Evolutionary conservation across 2,329 filamentous ascomycete species (phyloP), one percentile per base, ranked within the genome.

Genomic region (Talaromyces marneffei): DNA sequence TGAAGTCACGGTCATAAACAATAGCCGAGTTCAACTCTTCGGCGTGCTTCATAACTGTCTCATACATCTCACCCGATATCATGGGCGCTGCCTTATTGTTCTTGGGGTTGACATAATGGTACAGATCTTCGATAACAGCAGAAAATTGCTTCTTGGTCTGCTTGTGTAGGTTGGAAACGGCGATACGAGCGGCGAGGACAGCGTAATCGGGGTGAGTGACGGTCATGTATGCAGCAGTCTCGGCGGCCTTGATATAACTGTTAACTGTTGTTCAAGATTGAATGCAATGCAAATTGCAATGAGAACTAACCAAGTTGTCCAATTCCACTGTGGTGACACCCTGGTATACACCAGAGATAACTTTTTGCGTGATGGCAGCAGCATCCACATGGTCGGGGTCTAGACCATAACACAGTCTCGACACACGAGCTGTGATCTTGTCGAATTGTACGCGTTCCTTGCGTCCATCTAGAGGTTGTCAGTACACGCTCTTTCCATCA

Each of bases 121-220:
- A 97, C 44, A 99, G 86, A 72, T 99, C 94, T 70, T 86, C 88
- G 70, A 99, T 85, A 63, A 99, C 94, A 55, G 91, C 83, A n/a
- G 94, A 97, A 82, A 95, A 99, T 76, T 97, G 93, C 84, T 99
- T 99, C 86, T 97, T 97, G 66, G 94, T 99, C 84, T 99, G 94
- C 82, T 99, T 99, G 87, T 99, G 94, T 63, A 99, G 89, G 82
- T 99, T 99, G 73, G 94, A 99, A 60, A 99, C 94, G 69, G 94
- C 94, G 74, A 99, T 97, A 80, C 94, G 92, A 67, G 94, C 94
- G 66, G 94, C 94, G 63, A 99, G 91, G 75, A 97, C 95, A 75
- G 94, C 94, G 77, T 99, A 99, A 81, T 99, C 94, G 71, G 94
- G 94, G 77, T 99, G 94, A 65, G 93, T 99, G 70, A 97, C 93